Evolutionary conservation across 257 asterid species (phyloP).

Genomic region (Solanum clarkiae): DNA sequence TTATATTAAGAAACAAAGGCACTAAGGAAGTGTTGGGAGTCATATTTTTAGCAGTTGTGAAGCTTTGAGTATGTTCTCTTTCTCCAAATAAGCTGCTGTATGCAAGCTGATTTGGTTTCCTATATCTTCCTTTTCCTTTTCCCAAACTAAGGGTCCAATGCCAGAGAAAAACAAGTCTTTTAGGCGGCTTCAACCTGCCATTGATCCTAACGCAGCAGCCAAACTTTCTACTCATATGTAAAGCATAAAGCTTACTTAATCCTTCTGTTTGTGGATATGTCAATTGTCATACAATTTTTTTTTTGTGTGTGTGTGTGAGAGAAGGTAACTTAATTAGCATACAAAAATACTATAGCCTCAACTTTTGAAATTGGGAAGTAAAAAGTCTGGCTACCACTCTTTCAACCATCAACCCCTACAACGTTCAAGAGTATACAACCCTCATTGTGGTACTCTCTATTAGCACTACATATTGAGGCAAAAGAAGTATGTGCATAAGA

Average conservation of each 20-base stretch:
- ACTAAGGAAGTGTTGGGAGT: not conserved
- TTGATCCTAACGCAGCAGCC: not conserved
- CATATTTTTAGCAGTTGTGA: not conserved
- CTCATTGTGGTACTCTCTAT: not conserved
- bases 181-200: not conserved
- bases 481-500: not conserved
- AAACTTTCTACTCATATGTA: not conserved
- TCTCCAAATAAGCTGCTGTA: not conserved
- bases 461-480: not conserved
- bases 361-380: not conserved
- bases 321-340: no score
- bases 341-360: not conserved
- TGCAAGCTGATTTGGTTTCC: not conserved
- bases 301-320: no score
- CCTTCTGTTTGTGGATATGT: not conserved
- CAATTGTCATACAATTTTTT: not conserved
- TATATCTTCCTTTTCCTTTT: not conserved
- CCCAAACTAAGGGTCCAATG: not conserved
- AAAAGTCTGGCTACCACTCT: not conserved
- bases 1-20: not conserved
- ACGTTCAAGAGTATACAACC: not conserved
- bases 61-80: not conserved
- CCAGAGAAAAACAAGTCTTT: not conserved
- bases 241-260: not conserved
- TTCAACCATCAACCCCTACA: not conserved